Evolutionary conservation across 2,329 filamentous ascomycete species (phyloP).

Genomic region (Xylaria sp.): DNA sequence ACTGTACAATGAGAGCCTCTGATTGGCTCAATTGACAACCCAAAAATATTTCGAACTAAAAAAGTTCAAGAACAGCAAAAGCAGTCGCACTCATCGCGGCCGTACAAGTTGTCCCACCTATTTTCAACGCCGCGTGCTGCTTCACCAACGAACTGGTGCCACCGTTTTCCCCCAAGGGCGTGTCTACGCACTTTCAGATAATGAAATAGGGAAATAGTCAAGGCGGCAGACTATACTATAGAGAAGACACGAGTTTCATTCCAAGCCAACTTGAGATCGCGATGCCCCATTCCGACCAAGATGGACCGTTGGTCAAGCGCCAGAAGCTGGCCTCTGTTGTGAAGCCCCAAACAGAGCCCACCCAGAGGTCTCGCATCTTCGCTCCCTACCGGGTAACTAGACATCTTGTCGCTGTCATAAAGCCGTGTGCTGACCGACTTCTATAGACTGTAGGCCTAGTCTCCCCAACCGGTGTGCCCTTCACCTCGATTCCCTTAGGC

Average conservation of each 20-base stretch:
- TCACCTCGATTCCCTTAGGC: constrained; percentile 87
- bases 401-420: constrained; percentile 9
- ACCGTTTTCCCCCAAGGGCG: background rate
- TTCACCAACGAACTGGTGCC: background rate
- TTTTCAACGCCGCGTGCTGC: background rate
- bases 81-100: background rate
- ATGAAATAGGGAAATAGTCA: background rate
- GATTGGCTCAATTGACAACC: constrained; percentile 29
- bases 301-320: constrained; percentile 77
- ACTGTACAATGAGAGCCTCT: constrained; percentile 5
- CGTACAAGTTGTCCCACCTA: too few relatives aligned
- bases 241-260: background rate
- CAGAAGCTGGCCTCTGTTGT: constrained; percentile 70
- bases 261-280: constrained; percentile 37
- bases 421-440: constrained; percentile 19
- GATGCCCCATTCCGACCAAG: constrained; percentile 69
- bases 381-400: constrained; percentile 83
- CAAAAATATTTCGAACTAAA: constrained; percentile 33
- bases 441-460: constrained; percentile 88
- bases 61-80: constrained; percentile 12
- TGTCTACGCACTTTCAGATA: background rate
- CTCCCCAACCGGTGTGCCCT: constrained; percentile 89
- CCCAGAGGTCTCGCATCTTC: constrained; percentile 81
- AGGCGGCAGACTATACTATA: background rate
- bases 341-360: constrained; percentile 53